A percentile compares a stretch with the other conserved stretches of the same genome.
Conservation (phyloP, 2,329 filamentous ascomycete species). For the Ambrosiella xylebori region DNA sequence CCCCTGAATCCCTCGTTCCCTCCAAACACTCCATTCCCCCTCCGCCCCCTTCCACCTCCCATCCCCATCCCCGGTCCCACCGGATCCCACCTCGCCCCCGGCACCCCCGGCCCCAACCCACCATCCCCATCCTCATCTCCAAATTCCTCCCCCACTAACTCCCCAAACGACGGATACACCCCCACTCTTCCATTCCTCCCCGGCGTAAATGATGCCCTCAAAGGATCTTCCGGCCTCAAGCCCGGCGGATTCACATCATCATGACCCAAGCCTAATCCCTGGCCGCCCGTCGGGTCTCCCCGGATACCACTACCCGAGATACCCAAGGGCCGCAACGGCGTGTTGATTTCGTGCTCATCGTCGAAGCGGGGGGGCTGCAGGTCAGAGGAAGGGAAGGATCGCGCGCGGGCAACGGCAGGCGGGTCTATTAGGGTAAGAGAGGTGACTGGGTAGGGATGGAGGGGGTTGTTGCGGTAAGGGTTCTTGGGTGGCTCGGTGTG, state of each 20-base stretch:
- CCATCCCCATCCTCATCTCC: slow-evolving; percentile 27
- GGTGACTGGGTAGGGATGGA: no score
- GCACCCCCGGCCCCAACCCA: slow-evolving; percentile 38
- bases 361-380: slow-evolving; percentile 84
- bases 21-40: slow-evolving; percentile 17
- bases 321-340: slow-evolving; percentile 36
- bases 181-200: slow-evolving; percentile 38
- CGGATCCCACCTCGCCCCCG: slow-evolving; percentile 84
- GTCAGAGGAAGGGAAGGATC: slow-evolving; percentile 46
- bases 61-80: slow-evolving; percentile 39
- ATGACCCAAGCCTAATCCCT: slow-evolving; percentile 49
- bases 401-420: no score
- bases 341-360: slow-evolving; percentile 72
- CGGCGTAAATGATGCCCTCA: slow-evolving; percentile 48
- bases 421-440: no score
- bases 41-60: slow-evolving; percentile 21
- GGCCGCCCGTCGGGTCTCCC: background rate
- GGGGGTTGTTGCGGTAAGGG: slow-evolving; percentile 16
- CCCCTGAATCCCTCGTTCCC: slow-evolving; percentile 17
- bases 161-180: slow-evolving; percentile 94
- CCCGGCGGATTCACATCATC: slow-evolving; percentile 78
- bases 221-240: slow-evolving; percentile 68
- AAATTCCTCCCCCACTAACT: slow-evolving; percentile 89
- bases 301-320: slow-evolving; percentile 18
- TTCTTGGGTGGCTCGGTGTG: slow-evolving; percentile 24